Conservation (phyloP, 225 moss, liverwort and hornwort genomes). For the Sphagnum tenellum region DNA sequence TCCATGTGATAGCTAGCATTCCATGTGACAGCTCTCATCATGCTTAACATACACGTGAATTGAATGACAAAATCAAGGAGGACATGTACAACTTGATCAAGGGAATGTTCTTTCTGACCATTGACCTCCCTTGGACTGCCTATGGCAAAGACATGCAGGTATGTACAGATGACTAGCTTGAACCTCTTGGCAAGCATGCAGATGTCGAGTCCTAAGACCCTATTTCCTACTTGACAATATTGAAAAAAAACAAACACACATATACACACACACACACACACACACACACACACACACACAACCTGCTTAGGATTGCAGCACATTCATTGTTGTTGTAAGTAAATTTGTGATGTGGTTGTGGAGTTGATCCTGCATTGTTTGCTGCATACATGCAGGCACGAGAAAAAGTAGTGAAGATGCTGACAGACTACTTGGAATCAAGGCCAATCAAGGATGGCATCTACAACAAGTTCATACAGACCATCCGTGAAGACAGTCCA, state of each 20-base stretch:
- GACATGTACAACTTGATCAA: slow-evolving; percentile 45
- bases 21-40: slow-evolving; percentile 29
- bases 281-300: no score
- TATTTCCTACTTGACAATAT: no score
- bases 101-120: slow-evolving; percentile 49
- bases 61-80: slow-evolving; percentile 28
- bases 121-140: slow-evolving; percentile 46
- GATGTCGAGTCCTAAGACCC: no score
- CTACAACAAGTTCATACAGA: slow-evolving; percentile 27
- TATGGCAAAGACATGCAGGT: slow-evolving; percentile 42
- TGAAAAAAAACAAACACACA: no score
- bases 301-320: background rate
- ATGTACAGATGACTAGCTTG: background rate
- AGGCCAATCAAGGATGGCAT: slow-evolving; percentile 21
- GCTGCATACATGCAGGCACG: slow-evolving; percentile 15
- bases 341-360: background rate
- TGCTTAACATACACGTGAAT: slow-evolving; percentile 28
- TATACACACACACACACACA: no score
- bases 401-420: slow-evolving; percentile 28
- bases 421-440: slow-evolving; percentile 17
- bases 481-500: slow-evolving; percentile 27
- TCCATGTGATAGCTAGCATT: slow-evolving; percentile 39
- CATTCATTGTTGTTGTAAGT: background rate
- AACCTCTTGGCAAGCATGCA: no score
- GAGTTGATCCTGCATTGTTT: background rate